Evolutionary conservation across 257 asterid genomes (phyloP), one percentile per base, ranked within the genome.

Genomic region (Haberlea rhodopensis): DNA sequence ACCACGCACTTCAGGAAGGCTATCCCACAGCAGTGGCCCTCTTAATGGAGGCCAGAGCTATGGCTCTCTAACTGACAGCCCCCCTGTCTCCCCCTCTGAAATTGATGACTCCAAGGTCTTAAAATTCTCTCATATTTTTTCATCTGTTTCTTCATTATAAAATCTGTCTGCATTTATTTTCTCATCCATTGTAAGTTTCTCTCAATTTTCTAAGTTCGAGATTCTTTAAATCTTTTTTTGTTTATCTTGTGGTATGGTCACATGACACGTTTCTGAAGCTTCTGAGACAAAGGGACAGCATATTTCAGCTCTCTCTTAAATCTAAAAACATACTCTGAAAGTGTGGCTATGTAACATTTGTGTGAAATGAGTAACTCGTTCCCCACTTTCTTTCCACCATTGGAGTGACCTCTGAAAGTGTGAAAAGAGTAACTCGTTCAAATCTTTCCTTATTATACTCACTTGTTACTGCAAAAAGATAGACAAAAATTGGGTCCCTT

Each of bases 11-110:
- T 94, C 97, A 22, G 99, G 99, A 37, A 74, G 99, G 68, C 81
- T 94, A 34, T 90, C 99, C 1, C 99, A 94, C 80, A 94, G 99
- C 79, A 94, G 99, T 67, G 99, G 98, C 56, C 94, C 96, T 71
- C 86, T 82, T 49, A 87, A 79, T 62, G 96, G 92, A 56, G 86
- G 90, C n/a, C 75, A 71, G 75, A 71, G 80, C 78, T 70, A 82
- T 62, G 84, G 91, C 57, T 74, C 98, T 65, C 88, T 94, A 67
- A 82, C 96, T 32, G 97, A 94, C 81, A 94, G 97, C 76, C 94
- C 99, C 26, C 97, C 99, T 24, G 90, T 82, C 23, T 94, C 99
- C 24, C 97, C 97, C 57, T 80, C 92, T 28, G 92, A 88, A 72
- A 75, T 94, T 73, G 96, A 86, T 53, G 96, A 90, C 28, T 53